Base-by-base conservation (phyloP, 2,329 filamentous ascomycete species). In the Fusarium duplospermum region DNA sequence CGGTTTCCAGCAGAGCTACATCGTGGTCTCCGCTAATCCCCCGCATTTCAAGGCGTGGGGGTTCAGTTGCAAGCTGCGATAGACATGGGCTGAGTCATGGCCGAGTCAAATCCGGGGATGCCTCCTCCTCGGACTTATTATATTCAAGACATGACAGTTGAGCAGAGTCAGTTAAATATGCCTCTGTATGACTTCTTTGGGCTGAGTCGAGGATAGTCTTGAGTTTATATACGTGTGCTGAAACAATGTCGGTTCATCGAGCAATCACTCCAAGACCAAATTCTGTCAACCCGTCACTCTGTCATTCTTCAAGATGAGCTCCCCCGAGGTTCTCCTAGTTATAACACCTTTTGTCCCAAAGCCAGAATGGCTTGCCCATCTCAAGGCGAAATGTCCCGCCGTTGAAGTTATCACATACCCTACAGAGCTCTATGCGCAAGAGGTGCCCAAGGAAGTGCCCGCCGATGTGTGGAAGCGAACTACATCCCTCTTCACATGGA, bases 371-470 rank as follows among this genome's bases (percentile, higher is more conserved):
- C 56, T 58, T 27, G 11, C 16, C 4, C 36, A 40, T 8, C 56
- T 58, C 22, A 58, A 58, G 6, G 18, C 11, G 35, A 58, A 58
- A 27, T 58, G 42, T 16, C 45, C 45, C 3, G 31, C 13, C 7
- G 31, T 62, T 1, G 60, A 62, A 27, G 60, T 62, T 29, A 62
- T 50, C 8, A 27, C 57, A 18, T 45, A 60, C 57, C 57, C 57
- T 31, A 60, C 57, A 29, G 57, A 45, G 36, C 27, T 60, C 4
- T 60, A 45, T 11, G 38, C 57, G 0, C n/a, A 31, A 29, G 57
- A 62, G 29, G 40, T 62, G 31, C 60, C 60, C 16, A 62, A 62
- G 16, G 60, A 52, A n/a, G 60, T 62, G 42, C 60, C 60, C 42
- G 42, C 29, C 45, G 60, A 62, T 6, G 29, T 52, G 42, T 62